Conservation (phyloP, 805 yeast genomes). For the Blastobotrys terrestris region DNA sequence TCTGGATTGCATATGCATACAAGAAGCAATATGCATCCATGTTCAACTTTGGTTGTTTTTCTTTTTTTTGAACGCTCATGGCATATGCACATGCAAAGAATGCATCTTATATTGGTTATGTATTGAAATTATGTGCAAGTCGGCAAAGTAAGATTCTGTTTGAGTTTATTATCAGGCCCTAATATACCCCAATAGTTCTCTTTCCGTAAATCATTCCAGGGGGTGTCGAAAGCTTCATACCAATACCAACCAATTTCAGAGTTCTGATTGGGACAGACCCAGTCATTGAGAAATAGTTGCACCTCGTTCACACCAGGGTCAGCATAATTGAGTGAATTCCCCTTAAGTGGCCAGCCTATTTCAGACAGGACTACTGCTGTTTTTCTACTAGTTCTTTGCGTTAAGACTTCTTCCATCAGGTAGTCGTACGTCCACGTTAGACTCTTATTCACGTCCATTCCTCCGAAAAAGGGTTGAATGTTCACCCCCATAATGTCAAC, state of each 20-base stretch:
- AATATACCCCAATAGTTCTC: conserved; percentile 72
- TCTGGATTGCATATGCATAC: no score
- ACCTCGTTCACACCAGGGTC: conserved; percentile 41
- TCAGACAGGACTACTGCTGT: conserved; percentile 47
- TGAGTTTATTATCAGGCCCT: conserved; percentile 41
- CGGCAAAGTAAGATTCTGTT: conserved; percentile 38
- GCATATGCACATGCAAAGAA: background rate
- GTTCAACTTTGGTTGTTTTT: no score
- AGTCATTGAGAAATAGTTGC: conserved; percentile 44
- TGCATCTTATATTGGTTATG: no score
- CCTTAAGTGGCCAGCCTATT: conserved; percentile 68
- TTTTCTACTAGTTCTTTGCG: conserved; percentile 1
- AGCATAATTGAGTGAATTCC: conserved; percentile 45
- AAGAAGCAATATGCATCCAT: no score
- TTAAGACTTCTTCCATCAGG: conserved; percentile 35
- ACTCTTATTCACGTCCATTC: conserved; percentile 42
- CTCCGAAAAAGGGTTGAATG: conserved; percentile 64
- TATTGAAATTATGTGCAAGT: conserved; percentile 21
- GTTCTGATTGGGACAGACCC: conserved; percentile 43
- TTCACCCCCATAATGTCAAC: conserved; percentile 60
- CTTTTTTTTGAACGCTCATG: no score
- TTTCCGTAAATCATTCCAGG: conserved; percentile 55
- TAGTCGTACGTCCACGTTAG: conserved; percentile 49
- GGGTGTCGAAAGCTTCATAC: conserved; percentile 69
- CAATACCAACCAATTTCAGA: conserved; percentile 46